Evolutionary conservation across 805 yeast genomes (phyloP).

Genomic region (Candida germanica): DNA sequence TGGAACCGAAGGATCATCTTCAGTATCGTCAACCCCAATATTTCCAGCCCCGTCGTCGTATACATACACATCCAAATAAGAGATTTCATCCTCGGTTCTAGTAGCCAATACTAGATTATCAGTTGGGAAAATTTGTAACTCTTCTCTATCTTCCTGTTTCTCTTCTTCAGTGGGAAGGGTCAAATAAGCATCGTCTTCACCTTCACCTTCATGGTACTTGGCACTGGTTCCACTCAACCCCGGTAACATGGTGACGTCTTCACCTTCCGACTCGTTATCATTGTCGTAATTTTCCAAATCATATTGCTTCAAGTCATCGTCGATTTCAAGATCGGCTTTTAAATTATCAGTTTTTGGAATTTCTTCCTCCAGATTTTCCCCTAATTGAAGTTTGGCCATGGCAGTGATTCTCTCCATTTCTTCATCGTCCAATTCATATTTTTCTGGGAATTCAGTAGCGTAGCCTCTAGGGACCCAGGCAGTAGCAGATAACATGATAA

Average conservation of each 20-base stretch:
- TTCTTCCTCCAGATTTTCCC: conserved; percentile 60
- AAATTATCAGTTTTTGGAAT: conserved; percentile 18
- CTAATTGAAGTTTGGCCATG: conserved; percentile 78
- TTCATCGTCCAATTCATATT: conserved; percentile 83
- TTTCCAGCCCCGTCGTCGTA: conserved; percentile 93
- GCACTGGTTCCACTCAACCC: conserved; percentile 62
- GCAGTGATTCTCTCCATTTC: conserved; percentile 88
- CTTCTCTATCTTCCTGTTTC: conserved; percentile 71
- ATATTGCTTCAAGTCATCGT: conserved; percentile 85
- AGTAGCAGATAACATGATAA: conserved; percentile 88
- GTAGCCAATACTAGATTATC: conserved; percentile 89
- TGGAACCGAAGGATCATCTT: conserved; percentile 72
- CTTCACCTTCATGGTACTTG: conserved; percentile 47
- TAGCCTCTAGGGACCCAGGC: conserved; percentile 96
- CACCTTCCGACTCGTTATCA: conserved; percentile 55
- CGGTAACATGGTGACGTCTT: conserved; percentile 63
- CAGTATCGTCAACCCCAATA: conserved; percentile 67
- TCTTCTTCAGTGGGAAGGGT: conserved; percentile 64
- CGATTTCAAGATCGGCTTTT: conserved; percentile 57
- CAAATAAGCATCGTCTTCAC: conserved; percentile 59
- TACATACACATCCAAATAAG: conserved; percentile 87
- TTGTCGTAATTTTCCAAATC: conserved; percentile 85
- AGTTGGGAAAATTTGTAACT: conserved; percentile 80
- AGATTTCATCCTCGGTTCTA: conserved; percentile 93
- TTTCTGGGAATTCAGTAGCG: conserved; percentile 88